Evolutionary conservation across 257 asterid genomes (phyloP).

Genomic region (Asclepias syriaca): DNA sequence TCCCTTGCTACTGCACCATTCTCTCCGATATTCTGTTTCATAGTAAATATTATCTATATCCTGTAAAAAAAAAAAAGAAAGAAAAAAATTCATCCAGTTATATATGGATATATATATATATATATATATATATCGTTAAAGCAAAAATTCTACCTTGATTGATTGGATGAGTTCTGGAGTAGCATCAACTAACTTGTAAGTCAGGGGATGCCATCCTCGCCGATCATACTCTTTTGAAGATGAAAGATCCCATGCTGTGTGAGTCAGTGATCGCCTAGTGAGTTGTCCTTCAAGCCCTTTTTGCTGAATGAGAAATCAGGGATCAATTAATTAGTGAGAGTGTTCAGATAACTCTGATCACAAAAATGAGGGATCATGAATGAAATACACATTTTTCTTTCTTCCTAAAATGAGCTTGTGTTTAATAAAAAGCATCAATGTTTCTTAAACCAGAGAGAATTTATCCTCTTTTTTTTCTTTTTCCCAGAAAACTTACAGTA

Average conservation of each 20-base stretch:
- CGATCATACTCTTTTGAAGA: constrained; percentile 62
- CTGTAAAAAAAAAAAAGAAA: constrained; percentile 22
- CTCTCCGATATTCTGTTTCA: constrained; percentile 91
- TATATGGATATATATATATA: too few relatives aligned
- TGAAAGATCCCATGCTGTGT: constrained; percentile 84
- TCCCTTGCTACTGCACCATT: constrained; percentile 94
- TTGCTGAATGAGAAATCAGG: constrained; percentile 43
- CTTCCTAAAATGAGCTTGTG: background rate
- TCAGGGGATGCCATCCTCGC: constrained; percentile 96
- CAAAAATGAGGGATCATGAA: background rate
- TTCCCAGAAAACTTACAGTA: constrained; percentile 44
- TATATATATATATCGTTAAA: too few relatives aligned
- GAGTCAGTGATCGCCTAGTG: constrained; percentile 82
- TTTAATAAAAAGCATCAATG: background rate
- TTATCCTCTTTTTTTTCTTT: background rate
- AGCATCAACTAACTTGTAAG: constrained; percentile 87
- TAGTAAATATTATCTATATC: constrained; percentile 71
- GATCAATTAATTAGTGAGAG: background rate
- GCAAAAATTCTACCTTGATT: constrained; percentile 56
- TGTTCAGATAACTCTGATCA: background rate
- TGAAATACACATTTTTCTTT: background rate
- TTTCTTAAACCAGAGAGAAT: background rate
- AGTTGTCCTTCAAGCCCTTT: constrained; percentile 68
- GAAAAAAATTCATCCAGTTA: background rate
- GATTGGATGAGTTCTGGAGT: constrained; percentile 65